Evolutionary conservation across 108 stramenopile genomes (phyloP), one percentile per base, ranked within the genome.

Genomic region (Conticribra guillardii): DNA sequence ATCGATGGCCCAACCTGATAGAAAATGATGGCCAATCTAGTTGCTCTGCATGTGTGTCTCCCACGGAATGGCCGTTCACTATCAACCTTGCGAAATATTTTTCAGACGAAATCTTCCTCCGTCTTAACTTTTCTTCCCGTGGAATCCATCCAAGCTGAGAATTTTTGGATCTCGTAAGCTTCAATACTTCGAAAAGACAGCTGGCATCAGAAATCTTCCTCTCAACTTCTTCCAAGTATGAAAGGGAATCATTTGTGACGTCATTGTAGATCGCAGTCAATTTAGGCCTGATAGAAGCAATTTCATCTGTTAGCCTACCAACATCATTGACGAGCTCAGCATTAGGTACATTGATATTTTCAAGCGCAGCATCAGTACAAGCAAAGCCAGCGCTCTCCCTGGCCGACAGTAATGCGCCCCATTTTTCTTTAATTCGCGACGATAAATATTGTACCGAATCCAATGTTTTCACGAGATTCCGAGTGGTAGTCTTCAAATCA

Each of bases 41-140:
- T 15, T 48, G 60, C n/a, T 62, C 52, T 26, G 19, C 45, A 53
- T 41, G 27, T 11, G 74, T 81, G 53, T 65, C 64, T 15, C 74
- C 80, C 7, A 81, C 80, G 41, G 52, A 32, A 58, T 71, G 34
- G n/a, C 59, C 68, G 65, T 81, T 74, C 2, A 81, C 64, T 2
- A 76, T 33, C 27, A 81, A 57, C 4, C 67, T 45, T 24, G 54
- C 72, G 48, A 69, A 81, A 34, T 71, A 81, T 23, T 29, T 37
- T 18, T 76, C 74, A 22, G 61, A 64, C 15, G 69, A 53, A 21
- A 77, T 63, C 50, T 26, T 44, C 18, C 44, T 41, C 14, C 76
- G 45, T 16, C 76, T 32, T 3, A 28, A 18, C 27, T 55, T 76
- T 56, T 76, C 74, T 28, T 53, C 56, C 16, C 57, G 28, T 4